Percentiles rank a stretch among this genome's conserved stretches.
Evolutionary conservation across 352 stramenopile species (phyloP).

Genomic region (Pythium brachiatum): DNA sequence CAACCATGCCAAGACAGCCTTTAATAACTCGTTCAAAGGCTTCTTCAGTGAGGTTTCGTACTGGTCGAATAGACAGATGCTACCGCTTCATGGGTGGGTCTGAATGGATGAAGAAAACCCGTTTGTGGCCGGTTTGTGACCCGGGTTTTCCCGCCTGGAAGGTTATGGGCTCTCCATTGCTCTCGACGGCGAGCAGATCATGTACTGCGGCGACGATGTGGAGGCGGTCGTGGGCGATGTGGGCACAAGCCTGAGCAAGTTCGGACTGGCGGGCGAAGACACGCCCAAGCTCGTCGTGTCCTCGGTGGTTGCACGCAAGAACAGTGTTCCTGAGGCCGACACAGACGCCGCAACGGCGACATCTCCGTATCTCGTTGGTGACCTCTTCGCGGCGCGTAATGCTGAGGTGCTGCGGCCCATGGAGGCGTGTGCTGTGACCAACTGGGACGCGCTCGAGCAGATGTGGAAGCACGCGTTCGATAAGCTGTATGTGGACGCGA

Average conservation of each 20-base stretch:
- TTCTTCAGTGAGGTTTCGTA: no score
- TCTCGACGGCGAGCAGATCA: constrained; percentile 27
- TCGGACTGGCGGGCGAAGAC: constrained; percentile 94
- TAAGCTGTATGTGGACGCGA: constrained; percentile 59
- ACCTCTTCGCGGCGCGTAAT: constrained; percentile 55
- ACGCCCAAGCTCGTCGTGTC: constrained; percentile 88
- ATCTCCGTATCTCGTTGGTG: constrained; percentile 37
- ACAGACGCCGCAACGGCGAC: neutral
- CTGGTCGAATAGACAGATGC: constrained; percentile 16
- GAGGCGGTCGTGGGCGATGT: constrained; percentile 95
- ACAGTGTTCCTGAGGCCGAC: neutral
- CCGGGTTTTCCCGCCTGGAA: neutral
- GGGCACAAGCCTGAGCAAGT: constrained; percentile 88
- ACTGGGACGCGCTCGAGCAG: constrained; percentile 88
- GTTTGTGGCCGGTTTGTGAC: neutral
- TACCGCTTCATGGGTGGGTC: neutral
- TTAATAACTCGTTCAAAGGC: no score
- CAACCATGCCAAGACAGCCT: constrained; percentile 14
- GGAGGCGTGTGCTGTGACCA: constrained; percentile 51
- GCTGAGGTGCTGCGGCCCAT: constrained; percentile 59
- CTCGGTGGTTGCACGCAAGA: constrained; percentile 54
- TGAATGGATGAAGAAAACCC: neutral
- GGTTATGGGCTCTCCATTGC: neutral
- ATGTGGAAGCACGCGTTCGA: constrained; percentile 80
- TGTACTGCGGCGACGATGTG: constrained; percentile 97